A percentile compares a stretch with the other conserved stretches of the same genome.
Conservation (phyloP, 2,329 filamentous ascomycete genomes). For the Aschersonia sp. region DNA sequence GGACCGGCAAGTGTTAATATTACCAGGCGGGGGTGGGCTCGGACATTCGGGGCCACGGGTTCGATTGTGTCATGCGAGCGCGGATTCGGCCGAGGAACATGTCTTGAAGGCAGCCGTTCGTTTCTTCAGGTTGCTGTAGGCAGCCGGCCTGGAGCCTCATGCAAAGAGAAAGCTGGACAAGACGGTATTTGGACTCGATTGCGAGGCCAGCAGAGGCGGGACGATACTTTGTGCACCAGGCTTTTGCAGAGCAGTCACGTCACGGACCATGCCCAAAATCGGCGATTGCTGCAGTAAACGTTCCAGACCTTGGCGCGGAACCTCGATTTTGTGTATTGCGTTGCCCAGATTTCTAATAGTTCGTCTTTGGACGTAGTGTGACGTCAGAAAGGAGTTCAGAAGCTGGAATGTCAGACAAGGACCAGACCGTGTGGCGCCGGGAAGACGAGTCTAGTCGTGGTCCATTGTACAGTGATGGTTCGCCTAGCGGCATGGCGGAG, state of each 20-base stretch:
- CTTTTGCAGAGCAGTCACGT: too few relatives aligned
- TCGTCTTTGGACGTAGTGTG: neutral
- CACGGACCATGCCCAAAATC: neutral
- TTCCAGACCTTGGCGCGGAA: neutral
- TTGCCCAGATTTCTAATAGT: too few relatives aligned
- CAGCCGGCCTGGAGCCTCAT: neutral
- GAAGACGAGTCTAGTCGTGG: neutral
- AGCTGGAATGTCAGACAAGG: neutral
- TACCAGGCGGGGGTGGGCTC: conserved; percentile 4
- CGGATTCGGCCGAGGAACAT: neutral
- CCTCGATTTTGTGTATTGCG: too few relatives aligned
- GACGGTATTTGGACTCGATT: neutral
- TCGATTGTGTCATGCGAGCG: neutral
- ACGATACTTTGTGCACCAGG: too few relatives aligned
- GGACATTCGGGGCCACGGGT: conserved; percentile 4
- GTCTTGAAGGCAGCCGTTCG: neutral
- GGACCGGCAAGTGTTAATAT: conserved; percentile 7
- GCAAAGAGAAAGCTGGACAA: neutral
- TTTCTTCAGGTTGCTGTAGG: neutral
- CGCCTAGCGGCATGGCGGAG: neutral
- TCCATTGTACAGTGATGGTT: neutral
- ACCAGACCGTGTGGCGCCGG: neutral
- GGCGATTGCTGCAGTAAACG: neutral
- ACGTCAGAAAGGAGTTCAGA: neutral
- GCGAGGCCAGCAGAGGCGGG: too few relatives aligned